Conservation (phyloP, 345 rosid genomes). For the Murraya paniculata region DNA sequence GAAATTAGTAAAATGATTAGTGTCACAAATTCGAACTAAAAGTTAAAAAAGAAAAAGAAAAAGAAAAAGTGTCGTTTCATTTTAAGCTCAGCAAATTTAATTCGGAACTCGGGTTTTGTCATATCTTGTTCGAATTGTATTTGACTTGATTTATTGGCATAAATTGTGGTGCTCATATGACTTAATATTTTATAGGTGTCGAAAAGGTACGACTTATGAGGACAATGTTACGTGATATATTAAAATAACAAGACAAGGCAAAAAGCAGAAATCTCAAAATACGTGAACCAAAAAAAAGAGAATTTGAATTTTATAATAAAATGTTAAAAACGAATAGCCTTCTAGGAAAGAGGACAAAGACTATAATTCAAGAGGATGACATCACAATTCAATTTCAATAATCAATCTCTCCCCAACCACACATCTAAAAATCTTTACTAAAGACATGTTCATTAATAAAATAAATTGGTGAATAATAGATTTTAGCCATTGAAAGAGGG, state of each 20-base stretch:
- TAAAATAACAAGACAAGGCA: neutral
- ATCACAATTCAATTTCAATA: neutral
- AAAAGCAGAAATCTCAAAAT: neutral
- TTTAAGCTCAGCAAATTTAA: no score
- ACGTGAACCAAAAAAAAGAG: neutral
- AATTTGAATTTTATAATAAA: neutral
- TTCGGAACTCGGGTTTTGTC: neutral
- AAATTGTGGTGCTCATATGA: neutral
- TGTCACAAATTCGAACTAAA: no score
- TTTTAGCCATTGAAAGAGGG: no score
- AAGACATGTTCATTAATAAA: no score
- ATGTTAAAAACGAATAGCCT: no score
- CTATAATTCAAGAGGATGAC: neutral
- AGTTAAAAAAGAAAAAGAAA: no score
- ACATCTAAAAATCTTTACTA: neutral
- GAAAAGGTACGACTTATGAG: slow-evolving; percentile 9
- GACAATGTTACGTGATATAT: neutral
- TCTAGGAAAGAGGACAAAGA: neutral
- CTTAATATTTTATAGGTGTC: neutral
- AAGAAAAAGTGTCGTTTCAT: no score
- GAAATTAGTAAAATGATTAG: no score
- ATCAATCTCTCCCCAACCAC: neutral
- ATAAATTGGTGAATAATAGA: no score
- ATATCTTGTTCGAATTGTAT: neutral
- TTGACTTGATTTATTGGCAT: neutral